Percentiles rank a stretch among this genome's conserved stretches.
These are phyloP conservation scores for Lodderomyces parapsilosis DNA, from an alignment of 1,139 yeast genomes.

Conservation along the genomic window DNA sequence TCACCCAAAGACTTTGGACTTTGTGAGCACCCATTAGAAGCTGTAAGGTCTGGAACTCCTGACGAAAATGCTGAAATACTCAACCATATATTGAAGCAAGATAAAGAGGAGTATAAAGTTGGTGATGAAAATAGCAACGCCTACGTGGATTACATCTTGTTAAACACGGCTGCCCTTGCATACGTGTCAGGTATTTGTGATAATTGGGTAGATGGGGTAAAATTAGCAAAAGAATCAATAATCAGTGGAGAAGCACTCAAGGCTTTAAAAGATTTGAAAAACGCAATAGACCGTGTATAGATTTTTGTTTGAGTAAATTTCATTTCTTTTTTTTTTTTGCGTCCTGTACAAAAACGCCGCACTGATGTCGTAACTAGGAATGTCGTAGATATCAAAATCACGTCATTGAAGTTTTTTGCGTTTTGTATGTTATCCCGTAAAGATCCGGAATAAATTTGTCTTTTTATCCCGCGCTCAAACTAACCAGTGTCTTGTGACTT, in stretches of 20 bases:
- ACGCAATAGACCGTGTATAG: constrained; percentile 1
- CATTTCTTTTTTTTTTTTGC: too few species aligned
- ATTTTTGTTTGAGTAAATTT: too few species aligned
- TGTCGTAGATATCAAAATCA: not conserved
- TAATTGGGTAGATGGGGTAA: constrained; percentile 76
- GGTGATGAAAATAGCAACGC: constrained; percentile 41
- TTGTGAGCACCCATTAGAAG: constrained; percentile 63
- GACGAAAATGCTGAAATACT: constrained; percentile 72
- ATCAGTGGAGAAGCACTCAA: constrained; percentile 60
- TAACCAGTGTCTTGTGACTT: too few species aligned
- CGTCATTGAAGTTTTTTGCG: too few species aligned
- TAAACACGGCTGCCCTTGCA: constrained; percentile 86
- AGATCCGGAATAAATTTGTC: too few species aligned
- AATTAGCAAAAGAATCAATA: constrained; percentile 68
- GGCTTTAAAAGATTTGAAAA: constrained; percentile 53
- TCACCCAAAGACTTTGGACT: constrained; percentile 78
- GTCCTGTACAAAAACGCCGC: not conserved
- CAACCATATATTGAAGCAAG: constrained; percentile 55
- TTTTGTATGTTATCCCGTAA: not conserved
- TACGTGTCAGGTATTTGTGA: constrained; percentile 68
- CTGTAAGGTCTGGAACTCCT: constrained; percentile 85
- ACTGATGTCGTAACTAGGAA: not conserved
- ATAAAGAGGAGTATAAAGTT: constrained; percentile 40
- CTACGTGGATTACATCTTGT: constrained; percentile 77
- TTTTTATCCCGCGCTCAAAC: too few species aligned